Conservation (phyloP, 441 rosid species). For the Adansonia gregorii region DNA sequence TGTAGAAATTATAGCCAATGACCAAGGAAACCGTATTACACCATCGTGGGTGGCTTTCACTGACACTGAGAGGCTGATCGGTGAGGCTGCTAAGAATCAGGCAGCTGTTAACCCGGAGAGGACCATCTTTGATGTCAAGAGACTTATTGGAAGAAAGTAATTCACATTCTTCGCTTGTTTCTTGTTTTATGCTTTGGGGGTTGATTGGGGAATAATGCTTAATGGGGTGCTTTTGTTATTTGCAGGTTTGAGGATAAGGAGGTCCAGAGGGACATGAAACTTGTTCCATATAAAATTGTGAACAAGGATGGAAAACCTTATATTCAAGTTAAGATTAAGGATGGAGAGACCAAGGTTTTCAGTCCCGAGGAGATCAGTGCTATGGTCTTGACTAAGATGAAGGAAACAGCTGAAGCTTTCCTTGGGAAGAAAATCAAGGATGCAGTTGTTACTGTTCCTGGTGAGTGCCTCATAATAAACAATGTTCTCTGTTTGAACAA, state of each 20-base stretch:
- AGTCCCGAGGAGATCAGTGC: slow-evolving; percentile 95
- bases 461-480: slow-evolving; percentile 41
- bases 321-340: slow-evolving; percentile 84
- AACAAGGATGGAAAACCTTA: slow-evolving; percentile 95
- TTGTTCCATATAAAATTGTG: slow-evolving; percentile 86
- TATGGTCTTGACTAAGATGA: slow-evolving; percentile 83
- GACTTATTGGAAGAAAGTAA: slow-evolving; percentile 95
- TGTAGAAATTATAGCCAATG: slow-evolving; percentile 97
- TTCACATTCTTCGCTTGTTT: neutral
- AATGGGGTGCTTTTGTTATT: too few relatives aligned
- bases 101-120: slow-evolving; percentile 81
- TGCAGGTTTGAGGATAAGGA: slow-evolving; percentile 88
- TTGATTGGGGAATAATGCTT: neutral
- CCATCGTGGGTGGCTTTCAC: slow-evolving; percentile 98
- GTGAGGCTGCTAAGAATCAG: slow-evolving; percentile 97
- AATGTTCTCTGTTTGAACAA: neutral
- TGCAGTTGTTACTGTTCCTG: slow-evolving; percentile 98
- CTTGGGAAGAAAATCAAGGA: slow-evolving; percentile 98
- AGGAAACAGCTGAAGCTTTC: slow-evolving; percentile 98
- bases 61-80: slow-evolving; percentile 85
- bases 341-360: slow-evolving; percentile 94
- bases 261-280: slow-evolving; percentile 93
- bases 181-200: neutral
- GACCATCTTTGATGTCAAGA: slow-evolving; percentile 88
- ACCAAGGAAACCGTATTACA: slow-evolving; percentile 97